Conservation (phyloP, 2,329 filamentous ascomycete genomes). For the Meredithiella fracta region DNA sequence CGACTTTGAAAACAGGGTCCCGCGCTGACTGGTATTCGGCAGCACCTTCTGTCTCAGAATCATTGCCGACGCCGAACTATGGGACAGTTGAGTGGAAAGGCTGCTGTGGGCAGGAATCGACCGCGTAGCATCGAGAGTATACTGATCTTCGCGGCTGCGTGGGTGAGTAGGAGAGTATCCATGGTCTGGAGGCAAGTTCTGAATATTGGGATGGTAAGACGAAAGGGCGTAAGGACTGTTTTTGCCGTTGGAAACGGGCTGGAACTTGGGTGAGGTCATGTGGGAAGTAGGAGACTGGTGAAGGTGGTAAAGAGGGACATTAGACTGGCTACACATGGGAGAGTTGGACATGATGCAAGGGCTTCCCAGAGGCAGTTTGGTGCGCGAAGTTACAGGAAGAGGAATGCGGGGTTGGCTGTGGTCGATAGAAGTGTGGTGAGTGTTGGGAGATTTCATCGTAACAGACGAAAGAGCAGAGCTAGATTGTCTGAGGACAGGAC, state of each 20-base stretch:
- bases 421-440: neutral
- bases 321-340: neutral
- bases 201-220: neutral
- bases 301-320: neutral
- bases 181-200: neutral
- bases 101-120: neutral
- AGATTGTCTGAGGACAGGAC: neutral
- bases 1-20: constrained; percentile 8
- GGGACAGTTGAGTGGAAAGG: constrained; percentile 21
- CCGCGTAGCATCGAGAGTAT: neutral
- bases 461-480: neutral
- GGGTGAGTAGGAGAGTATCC: neutral
- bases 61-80: constrained; percentile 23
- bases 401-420: neutral
- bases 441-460: neutral
- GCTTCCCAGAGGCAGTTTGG: neutral
- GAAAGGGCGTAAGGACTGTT: neutral
- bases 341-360: neutral
- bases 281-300: neutral
- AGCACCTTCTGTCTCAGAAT: neutral
- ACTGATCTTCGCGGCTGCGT: neutral
- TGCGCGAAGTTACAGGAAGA: neutral
- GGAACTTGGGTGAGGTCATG: neutral
- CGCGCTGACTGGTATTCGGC: constrained; percentile 19
- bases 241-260: neutral